Percentiles rank a stretch among this genome's conserved stretches.
phyloP scores from a whole-genome alignment of 208 protist species.

The Leishmania martiniquensis region DNA sequence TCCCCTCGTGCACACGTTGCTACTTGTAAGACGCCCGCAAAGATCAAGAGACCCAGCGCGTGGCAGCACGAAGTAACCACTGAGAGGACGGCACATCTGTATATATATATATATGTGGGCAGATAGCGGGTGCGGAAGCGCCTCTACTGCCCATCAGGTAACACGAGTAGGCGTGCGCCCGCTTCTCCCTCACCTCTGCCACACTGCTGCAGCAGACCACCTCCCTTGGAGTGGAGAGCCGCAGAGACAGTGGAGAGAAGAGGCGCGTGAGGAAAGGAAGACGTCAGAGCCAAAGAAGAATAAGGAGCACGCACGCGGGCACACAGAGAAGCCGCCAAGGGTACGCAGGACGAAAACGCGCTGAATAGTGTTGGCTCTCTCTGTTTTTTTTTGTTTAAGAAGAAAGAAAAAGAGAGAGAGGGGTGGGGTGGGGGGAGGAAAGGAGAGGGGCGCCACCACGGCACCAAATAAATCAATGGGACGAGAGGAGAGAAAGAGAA shows the following conservation, averaged over 20 bases:
- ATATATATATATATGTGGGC: no score
- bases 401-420: no score
- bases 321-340: no score
- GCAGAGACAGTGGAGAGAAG: not conserved
- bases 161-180: not conserved
- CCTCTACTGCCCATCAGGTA: not conserved
- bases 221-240: not conserved
- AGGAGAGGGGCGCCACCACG: no score
- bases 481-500: not conserved
- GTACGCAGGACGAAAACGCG: no score
- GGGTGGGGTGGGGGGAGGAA: no score
- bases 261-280: not conserved
- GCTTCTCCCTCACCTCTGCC: not conserved
- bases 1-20: not conserved
- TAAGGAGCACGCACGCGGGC: no score
- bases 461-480: no score
- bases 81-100: not conserved
- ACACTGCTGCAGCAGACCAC: not conserved
- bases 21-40: not conserved
- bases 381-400: no score
- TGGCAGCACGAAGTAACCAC: not conserved
- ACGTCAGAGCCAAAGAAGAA: no score
- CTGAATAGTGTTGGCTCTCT: no score
- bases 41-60: not conserved
- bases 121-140: not conserved